Evolutionary conservation across 148 eudicot species (phyloP).

Genomic region (Agrostemma githago): DNA sequence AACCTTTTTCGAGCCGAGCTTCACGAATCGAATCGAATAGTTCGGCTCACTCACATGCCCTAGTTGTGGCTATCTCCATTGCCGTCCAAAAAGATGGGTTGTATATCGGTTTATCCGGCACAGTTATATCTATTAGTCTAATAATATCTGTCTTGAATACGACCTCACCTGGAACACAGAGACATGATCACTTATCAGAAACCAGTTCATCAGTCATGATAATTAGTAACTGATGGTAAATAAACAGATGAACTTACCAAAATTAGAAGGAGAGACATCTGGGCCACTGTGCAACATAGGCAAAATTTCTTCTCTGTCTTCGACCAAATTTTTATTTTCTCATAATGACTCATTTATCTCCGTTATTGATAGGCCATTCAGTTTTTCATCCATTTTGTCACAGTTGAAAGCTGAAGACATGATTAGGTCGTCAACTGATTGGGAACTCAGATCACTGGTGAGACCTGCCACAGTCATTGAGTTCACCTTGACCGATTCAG

Average conservation of each 20-base stretch:
- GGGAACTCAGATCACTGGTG: slow-evolving; percentile 8
- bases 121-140: too few relatives aligned
- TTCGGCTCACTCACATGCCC: too few relatives aligned
- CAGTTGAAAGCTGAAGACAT: slow-evolving; percentile 14
- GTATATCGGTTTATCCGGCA: slow-evolving; percentile 27
- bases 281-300: slow-evolving; percentile 37
- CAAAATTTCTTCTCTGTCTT: slow-evolving; percentile 39
- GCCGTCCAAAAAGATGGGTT: slow-evolving; percentile 82
- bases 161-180: slow-evolving; percentile 24
- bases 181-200: slow-evolving; percentile 5
- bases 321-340: slow-evolving; percentile 31
- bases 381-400: slow-evolving; percentile 29
- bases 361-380: slow-evolving; percentile 32
- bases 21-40: too few relatives aligned
- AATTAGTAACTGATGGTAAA: slow-evolving; percentile 9
- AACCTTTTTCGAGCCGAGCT: too few relatives aligned
- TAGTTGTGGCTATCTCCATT: slow-evolving; percentile 65
- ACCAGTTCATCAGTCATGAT: background rate
- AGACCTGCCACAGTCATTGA: background rate
- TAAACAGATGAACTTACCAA: slow-evolving; percentile 23
- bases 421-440: slow-evolving; percentile 6
- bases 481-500: slow-evolving; percentile 13
- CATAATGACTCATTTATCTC: slow-evolving; percentile 27
- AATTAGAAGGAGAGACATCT: slow-evolving; percentile 24
- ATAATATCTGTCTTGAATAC: slow-evolving; percentile 35